Evolutionary conservation across 1,284 basidiomycete species (phyloP).

Genomic region (Ceratobasidium sp.): DNA sequence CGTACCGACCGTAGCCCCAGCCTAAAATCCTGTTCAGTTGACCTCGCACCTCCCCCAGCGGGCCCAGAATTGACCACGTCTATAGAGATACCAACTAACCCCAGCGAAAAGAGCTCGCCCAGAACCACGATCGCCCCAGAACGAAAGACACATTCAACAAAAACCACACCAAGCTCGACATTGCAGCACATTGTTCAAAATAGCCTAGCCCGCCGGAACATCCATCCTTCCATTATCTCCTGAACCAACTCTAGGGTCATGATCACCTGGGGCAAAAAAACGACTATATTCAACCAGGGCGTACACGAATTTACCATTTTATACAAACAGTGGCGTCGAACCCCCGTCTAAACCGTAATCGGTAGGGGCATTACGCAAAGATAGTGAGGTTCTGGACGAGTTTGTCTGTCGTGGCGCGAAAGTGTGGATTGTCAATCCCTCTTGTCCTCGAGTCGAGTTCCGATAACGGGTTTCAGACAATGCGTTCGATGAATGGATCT

Average conservation of each 20-base stretch:
- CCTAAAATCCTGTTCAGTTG: no score
- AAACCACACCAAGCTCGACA: neutral
- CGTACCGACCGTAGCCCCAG: no score
- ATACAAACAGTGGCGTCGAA: neutral
- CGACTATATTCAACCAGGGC: neutral
- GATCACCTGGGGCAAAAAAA: neutral
- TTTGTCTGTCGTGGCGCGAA: conserved; percentile 84
- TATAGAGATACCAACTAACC: neutral
- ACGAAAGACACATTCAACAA: no score
- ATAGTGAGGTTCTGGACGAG: conserved; percentile 65
- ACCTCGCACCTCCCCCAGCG: no score
- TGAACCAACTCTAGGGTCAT: neutral
- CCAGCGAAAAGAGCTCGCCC: neutral
- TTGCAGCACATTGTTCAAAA: neutral
- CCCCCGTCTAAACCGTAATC: neutral
- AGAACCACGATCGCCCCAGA: no score
- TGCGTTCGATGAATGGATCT: conserved; percentile 94
- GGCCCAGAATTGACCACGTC: no score
- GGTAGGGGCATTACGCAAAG: conserved; percentile 53
- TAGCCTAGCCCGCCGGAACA: neutral
- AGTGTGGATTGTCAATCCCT: conserved; percentile 93
- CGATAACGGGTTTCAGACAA: conserved; percentile 91
- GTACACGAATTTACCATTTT: neutral
- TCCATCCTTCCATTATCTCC: neutral
- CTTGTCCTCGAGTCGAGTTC: conserved; percentile 82